Percentiles rank a stretch among this genome's conserved stretches.
phyloP scores from a whole-genome alignment of 2,329 filamentous ascomycete species.

The Clarireedia hainanense region DNA sequence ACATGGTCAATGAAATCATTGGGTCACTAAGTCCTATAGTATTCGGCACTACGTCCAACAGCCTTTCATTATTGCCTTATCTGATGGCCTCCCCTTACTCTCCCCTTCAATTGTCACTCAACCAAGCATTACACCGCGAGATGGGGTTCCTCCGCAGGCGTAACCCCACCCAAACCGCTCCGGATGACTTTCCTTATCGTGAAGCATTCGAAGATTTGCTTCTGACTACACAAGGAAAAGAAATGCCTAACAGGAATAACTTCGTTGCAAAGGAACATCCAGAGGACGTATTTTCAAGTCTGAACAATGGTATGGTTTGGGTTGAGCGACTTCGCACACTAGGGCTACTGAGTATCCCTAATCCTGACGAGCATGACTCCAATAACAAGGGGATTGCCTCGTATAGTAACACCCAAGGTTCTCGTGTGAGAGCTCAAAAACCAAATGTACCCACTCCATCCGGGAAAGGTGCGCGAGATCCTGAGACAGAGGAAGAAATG shows the following conservation, averaged over 20 bases:
- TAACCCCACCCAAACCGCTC: no score
- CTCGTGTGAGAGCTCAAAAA: background rate
- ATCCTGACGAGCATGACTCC: background rate
- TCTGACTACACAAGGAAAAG: conserved; percentile 11
- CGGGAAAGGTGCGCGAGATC: background rate
- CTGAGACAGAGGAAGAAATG: conserved; percentile 25
- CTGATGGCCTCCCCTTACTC: conserved; percentile 29
- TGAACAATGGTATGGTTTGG: conserved; percentile 8
- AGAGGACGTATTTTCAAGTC: background rate
- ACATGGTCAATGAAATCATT: conserved; percentile 35
- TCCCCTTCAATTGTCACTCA: conserved; percentile 19
- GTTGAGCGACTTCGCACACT: conserved; percentile 11
- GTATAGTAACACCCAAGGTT: background rate
- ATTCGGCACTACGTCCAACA: conserved; percentile 1
- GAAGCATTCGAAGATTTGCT: conserved; percentile 29
- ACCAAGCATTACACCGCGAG: background rate
- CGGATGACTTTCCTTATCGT: conserved; percentile 20
- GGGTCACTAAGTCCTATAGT: background rate
- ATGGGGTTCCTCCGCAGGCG: no score
- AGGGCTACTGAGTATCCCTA: conserved; percentile 6
- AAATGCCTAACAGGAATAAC: background rate
- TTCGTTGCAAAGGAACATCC: background rate
- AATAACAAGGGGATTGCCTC: background rate
- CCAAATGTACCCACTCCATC: background rate
- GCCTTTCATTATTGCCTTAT: conserved; percentile 27